Base-by-base conservation (phyloP, 163 green algal species). In the Prototheca wickerhamii region DNA sequence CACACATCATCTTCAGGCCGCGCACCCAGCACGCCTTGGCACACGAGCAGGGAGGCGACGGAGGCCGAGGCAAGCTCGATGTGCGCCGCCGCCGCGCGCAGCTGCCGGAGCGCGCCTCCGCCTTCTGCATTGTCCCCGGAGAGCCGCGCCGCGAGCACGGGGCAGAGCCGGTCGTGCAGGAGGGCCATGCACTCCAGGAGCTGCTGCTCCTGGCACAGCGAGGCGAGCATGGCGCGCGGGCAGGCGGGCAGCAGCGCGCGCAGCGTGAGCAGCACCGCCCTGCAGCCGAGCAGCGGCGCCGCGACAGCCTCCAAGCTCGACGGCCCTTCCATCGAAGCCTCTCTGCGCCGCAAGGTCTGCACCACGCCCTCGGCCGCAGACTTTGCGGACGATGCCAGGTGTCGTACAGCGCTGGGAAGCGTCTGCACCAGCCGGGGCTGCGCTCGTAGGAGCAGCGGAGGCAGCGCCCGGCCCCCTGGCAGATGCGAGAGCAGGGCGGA, bases 91-190 rank as follows among this genome's bases (percentile, higher is more conserved):
- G 60, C 35, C 37, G 34, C n/a, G 33, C 58, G 57, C 46, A 69
- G 46, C 28, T 31, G 58, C 35, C 8, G 60, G 37, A 37, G 34
- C n/a, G 33, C 58, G 57, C 46, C 65, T 34, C 28, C 10, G 37
- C 37, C 37, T 44, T 15, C 10, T 44, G 37, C 37, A 1, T 15
- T 6, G 46, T 54, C 46, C 33, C 42, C 33, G 21, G 20, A 23
- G 44, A 34, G 26, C 63, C 43, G n/a, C 5, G 40, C 3, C 23
- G n/a, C 53, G 42, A 83, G 53, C 30, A 60, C 52, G 1, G 82
- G 83, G 56, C 89, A 51, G 26, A 86, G 61, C 31, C 64, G 54
- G 64, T 84, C 76, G 37, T 90, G 77, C 44, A 86, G 35, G 6
- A 50, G 32, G 10, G 65, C 68, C 37, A 85, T 50, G 0, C 70